Evolutionary conservation across 192 early-diverging fungal species (phyloP).

Genomic region (Blastocladiella britannica): DNA sequence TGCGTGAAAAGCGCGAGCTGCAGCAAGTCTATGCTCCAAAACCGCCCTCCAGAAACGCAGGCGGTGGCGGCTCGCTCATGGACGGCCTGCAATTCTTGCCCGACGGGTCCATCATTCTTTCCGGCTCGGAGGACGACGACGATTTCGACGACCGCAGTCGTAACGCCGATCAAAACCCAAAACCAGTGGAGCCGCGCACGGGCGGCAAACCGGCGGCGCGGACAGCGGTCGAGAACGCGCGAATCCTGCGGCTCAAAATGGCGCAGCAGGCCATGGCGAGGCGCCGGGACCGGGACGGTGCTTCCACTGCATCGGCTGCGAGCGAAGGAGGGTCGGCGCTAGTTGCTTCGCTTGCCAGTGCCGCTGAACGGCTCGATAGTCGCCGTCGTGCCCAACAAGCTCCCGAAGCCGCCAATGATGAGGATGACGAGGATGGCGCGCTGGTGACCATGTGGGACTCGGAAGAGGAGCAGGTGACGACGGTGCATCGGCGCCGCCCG

Average conservation of each 20-base stretch:
- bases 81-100: background rate
- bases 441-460: no score
- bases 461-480: no score
- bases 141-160: background rate
- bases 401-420: no score
- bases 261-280: background rate
- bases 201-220: background rate
- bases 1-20: background rate
- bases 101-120: background rate
- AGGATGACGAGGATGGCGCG: no score
- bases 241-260: background rate
- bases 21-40: background rate
- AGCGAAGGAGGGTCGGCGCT: no score
- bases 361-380: no score
- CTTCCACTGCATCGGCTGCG: no score
- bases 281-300: no score
- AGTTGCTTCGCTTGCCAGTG: no score
- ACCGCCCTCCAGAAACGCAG: background rate
- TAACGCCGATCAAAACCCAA: background rate
- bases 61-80: background rate
- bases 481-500: no score
- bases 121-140: background rate
- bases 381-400: no score
- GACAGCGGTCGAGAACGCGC: background rate
- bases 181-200: no score